These are phyloP conservation scores for Penicillium sp. DNA, from an alignment of 2,329 filamentous ascomycete species.

Conservation along the genomic window DNA sequence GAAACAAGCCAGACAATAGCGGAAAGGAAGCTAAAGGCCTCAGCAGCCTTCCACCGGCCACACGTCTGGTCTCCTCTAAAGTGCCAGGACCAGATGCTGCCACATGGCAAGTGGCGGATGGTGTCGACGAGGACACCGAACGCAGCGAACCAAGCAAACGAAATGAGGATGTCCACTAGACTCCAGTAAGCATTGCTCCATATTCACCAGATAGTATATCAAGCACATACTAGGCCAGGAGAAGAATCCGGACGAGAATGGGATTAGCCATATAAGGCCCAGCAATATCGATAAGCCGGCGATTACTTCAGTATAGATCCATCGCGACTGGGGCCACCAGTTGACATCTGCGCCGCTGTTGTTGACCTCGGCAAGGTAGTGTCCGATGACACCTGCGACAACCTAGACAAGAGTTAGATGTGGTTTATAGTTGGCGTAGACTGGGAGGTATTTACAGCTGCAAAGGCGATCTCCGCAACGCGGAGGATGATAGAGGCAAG, in stretches of 20 bases:
- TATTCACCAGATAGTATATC: neutral
- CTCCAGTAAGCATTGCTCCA: constrained; percentile 2
- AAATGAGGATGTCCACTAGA: constrained; percentile 57
- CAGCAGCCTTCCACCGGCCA: constrained; percentile 59
- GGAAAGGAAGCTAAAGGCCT: constrained; percentile 64
- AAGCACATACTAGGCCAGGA: constrained; percentile 51
- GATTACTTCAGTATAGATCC: constrained; percentile 67
- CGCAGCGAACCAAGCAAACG: constrained; percentile 59
- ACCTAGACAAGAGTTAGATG: constrained; percentile 27
- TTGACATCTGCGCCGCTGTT: constrained; percentile 27
- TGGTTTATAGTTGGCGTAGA: neutral
- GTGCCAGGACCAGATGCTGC: constrained; percentile 53
- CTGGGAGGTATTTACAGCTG: constrained; percentile 45
- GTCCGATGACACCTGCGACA: constrained; percentile 60
- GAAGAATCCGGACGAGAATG: constrained; percentile 58
- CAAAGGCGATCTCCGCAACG: constrained; percentile 58
- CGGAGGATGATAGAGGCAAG: constrained; percentile 52
- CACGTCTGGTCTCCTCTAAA: constrained; percentile 49
- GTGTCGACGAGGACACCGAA: constrained; percentile 60
- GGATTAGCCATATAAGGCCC: constrained; percentile 63
- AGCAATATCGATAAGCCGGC: constrained; percentile 61
- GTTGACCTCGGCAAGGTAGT: constrained; percentile 51
- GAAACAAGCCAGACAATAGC: constrained; percentile 63
- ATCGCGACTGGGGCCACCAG: constrained; percentile 52
- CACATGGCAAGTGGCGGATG: constrained; percentile 45